Base-by-base conservation (phyloP, 2,329 filamentous ascomycete species). In the Sclerotinia borealis region DNA sequence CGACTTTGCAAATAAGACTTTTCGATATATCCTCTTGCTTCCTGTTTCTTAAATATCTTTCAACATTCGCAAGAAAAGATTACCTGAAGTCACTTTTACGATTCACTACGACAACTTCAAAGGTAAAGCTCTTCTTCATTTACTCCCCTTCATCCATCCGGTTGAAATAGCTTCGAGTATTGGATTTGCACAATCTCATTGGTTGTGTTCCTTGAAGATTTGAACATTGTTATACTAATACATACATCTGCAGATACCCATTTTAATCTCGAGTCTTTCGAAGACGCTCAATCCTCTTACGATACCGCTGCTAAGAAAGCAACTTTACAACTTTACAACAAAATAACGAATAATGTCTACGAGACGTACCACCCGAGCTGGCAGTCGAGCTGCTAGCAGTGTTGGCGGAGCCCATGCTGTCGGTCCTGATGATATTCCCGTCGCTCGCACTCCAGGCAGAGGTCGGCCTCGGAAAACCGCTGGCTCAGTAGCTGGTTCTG, bases 321-420 rank as follows among this genome's bases (percentile, higher is more conserved):
- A 48, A 48, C 22, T 15, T 17, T n/a, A n/a, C n/a, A n/a, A n/a
- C n/a, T n/a, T 29, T 29, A 37, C 31, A 37, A 29, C 29, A 29
- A 27, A 17, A 48, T 17, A 19, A 34, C 11, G 27, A 54, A 65
- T 19, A 36, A 73, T 72, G 72, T 70, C 71, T 45, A 69, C 72
- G 43, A 63, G 67, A 58, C 64, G 69, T 36, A 66, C 62, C 9
- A 71, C 67, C 17, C 68, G 72, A 43, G 66, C 67, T 47, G 51
- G 68, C 5, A 72, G 69, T 54, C 68, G 65, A 52, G 64, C 65
- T 59, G 64, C 68, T 48, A 68, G 64, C 31, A 68, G 63, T 65
- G 45, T 69, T 63, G 22, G 64, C 55, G 37, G 50, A 13, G 67
- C 70, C 8, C 65, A 67, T 10, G 64, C 67, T 2, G 45, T 66